Evolutionary conservation across 2,329 filamentous ascomycete species (phyloP), one percentile per base, ranked within the genome.

Genomic region (Coniochaeta sp.): DNA sequence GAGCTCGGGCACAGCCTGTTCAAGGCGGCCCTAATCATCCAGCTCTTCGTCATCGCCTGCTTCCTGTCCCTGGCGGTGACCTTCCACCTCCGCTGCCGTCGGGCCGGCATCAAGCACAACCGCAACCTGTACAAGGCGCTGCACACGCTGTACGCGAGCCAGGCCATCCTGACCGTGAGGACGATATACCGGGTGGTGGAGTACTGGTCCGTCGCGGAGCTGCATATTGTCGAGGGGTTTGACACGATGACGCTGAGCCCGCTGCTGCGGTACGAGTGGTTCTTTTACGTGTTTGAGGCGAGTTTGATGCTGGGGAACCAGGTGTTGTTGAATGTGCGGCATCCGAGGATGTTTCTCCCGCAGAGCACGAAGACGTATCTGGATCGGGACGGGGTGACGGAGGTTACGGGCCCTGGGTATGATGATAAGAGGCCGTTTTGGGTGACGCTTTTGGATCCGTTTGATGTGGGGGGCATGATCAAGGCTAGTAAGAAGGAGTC

Each of bases 101-200:
- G 48, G 13, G 49, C 52, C 9, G 48, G 54, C 3, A 46, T 64
- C 16, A 13, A n/a, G n/a, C 53, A 38, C 26, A 50, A 38, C 51
- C 52, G 33, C 14, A 49, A 40, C n/a, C 56, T 65, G 45, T 48
- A 42, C 22, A 61, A 51, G 1, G 50, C 60, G 2, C 59, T 78
- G 4, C 55, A 61, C 31, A 67, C 65, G 5, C 62, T 79, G 1
- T 78, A 78, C 58, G 57, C 61, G 20, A 72, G 68, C 51, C 70
- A 73, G 52, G 20, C 55, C 0, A 61, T 78, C n/a, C 76, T 81
- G 51, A 66, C 73, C 6, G 57, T 67, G 3, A 70, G 77, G n/a
- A 77, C 73, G 55, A 65, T 77, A 47, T 81, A 71, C 59, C 71
- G 77, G 13, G 64, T 75, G 0, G 63, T 74, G 18, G 76, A 79